Evolutionary conservation across 164 flowering plant species (phyloP), one percentile per base, ranked within the genome.

Genomic region (Macadamia tetraphylla): DNA sequence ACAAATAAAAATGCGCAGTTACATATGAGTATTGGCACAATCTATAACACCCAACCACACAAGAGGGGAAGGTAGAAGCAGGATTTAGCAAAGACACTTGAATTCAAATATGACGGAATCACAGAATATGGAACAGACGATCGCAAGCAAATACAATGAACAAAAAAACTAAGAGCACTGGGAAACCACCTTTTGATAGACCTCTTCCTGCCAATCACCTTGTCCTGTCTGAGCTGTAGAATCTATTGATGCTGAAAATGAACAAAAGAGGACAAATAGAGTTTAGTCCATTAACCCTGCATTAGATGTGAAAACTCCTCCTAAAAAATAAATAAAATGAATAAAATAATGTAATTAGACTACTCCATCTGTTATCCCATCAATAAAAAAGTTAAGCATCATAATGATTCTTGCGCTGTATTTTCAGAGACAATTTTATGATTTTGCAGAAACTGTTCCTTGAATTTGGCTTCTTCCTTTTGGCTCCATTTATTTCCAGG

Each of bases 161-260:
- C 30, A 48, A 40, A 29, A 1, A 31, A 42, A 62, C 18, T 23
- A 48, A 18, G 48, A 56, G 42, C 9, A 12, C n/a, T 42, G 5
- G 53, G 59, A 67, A 53, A 18, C 55, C 70, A 90, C 98, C 94
- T 88, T 89, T 66, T 88, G 95, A 74, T 77, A 86, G 40, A 79
- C 75, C 71, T 91, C 98, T 75, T 93, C 98, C 80, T 88, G 98
- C 97, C 89, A 86, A 71, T 93, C 93, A 72, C 73, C 82, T 7
- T 81, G 79, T 49, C 86, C 87, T 0, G 86, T 81, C 76, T 88
- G 90, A 43, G 88, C 76, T 29, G 90, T 84, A 29, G 91, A 85
- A 77, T 91, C 96, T 56, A 84, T 66, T 51, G 95, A 86, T 51
- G 88, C 97, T 89, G 75, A 69, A 77, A 77, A 70, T 29, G 55